Evolutionary conservation across 805 yeast genomes (phyloP).

Genomic region (Ogataea pini): DNA sequence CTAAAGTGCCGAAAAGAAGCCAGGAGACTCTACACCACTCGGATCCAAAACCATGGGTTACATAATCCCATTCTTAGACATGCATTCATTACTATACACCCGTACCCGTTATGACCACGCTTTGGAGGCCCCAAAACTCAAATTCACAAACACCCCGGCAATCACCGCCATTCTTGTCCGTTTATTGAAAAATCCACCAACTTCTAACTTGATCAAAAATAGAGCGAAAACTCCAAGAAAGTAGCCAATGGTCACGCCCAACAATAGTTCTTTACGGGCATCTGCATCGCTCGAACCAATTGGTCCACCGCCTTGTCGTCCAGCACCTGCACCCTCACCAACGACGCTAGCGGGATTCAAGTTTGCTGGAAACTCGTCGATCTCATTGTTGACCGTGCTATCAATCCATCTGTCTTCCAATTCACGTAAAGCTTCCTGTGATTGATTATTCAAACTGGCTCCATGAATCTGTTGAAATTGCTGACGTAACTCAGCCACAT

Average conservation of each 20-base stretch:
- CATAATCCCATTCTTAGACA: neutral
- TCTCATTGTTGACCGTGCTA: conserved; percentile 60
- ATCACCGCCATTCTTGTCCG: conserved; percentile 67
- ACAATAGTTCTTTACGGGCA: conserved; percentile 61
- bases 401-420: conserved; percentile 90
- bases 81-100: neutral
- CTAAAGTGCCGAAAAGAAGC: neutral
- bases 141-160: conserved; percentile 69
- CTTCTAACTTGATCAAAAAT: conserved; percentile 58
- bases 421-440: conserved; percentile 56
- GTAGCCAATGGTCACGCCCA: conserved; percentile 74
- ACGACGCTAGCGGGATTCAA: conserved; percentile 14
- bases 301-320: conserved; percentile 24
- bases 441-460: conserved; percentile 30
- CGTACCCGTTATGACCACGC: conserved; percentile 36
- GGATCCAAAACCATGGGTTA: neutral
- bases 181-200: conserved; percentile 55
- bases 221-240: conserved; percentile 73
- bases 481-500: conserved; percentile 65
- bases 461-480: conserved; percentile 78
- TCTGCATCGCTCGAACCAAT: conserved; percentile 34
- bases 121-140: conserved; percentile 62
- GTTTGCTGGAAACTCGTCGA: conserved; percentile 46
- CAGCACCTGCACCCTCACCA: conserved; percentile 13
- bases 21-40: too few relatives aligned